Percentiles rank a stretch among this genome's conserved stretches.
Conservation (phyloP, 2,329 filamentous ascomycete genomes). For the Xylaria hypoxylon region DNA sequence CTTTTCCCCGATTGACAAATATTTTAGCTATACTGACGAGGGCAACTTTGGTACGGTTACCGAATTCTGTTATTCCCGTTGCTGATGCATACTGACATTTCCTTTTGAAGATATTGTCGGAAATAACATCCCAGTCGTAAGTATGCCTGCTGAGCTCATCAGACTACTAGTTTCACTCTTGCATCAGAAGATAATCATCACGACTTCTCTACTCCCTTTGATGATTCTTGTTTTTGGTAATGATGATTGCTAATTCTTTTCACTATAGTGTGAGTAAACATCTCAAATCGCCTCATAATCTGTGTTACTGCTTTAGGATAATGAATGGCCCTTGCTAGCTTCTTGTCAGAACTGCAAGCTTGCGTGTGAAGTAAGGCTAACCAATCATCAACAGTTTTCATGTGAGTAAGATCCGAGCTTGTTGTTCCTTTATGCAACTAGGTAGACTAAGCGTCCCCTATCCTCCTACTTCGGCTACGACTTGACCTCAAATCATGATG, state of each 20-base stretch:
- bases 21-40: slow-evolving; percentile 67
- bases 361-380: slow-evolving; percentile 17
- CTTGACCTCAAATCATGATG: background rate
- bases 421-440: background rate
- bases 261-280: slow-evolving; percentile 33
- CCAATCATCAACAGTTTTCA: slow-evolving; percentile 33
- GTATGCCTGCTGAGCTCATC: slow-evolving; percentile 17
- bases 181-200: background rate
- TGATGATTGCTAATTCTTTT: slow-evolving; percentile 17
- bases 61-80: slow-evolving; percentile 5
- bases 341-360: background rate
- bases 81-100: slow-evolving; percentile 29
- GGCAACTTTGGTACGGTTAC: slow-evolving; percentile 69
- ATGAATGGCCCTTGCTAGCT: slow-evolving; percentile 2
- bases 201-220: background rate
- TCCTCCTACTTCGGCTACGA: slow-evolving; percentile 33
- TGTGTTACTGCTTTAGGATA: slow-evolving; percentile 22
- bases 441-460: slow-evolving; percentile 53
- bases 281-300: background rate
- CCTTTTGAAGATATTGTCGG: slow-evolving; percentile 39
- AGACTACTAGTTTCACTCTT: background rate
- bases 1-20: slow-evolving; percentile 30
- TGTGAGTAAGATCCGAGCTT: slow-evolving; percentile 27
- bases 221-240: background rate
- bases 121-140: slow-evolving; percentile 43